Evolutionary conservation across 371 early-diverging fungal species (phyloP).

Genomic region (Saksenaea oblongispora): DNA sequence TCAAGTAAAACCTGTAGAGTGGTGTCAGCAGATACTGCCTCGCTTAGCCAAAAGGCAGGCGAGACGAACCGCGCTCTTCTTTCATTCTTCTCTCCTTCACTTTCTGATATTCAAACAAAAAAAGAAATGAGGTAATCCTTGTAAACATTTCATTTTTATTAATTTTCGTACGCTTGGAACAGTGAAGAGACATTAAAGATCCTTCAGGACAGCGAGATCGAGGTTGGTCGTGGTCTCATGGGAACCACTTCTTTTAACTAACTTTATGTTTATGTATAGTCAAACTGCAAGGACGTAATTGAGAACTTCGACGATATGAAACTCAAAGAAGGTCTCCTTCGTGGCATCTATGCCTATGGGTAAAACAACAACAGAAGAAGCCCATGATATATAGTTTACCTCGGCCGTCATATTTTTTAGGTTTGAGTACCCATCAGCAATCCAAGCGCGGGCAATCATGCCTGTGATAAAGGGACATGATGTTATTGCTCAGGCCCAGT

Average conservation of each 20-base stretch:
- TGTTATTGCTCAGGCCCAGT: conserved; percentile 96
- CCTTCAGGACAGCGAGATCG: conserved; percentile 27
- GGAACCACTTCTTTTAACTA: not conserved
- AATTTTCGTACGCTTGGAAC: too few relatives aligned
- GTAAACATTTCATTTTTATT: too few relatives aligned
- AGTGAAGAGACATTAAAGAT: conserved; percentile 29
- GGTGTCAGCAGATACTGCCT: too few relatives aligned
- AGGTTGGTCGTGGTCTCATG: conserved; percentile 8
- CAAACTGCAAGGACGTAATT: conserved; percentile 75
- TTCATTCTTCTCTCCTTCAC: too few relatives aligned
- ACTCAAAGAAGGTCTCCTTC: conserved; percentile 80
- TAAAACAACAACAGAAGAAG: conserved; percentile 40
- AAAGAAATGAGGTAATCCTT: too few relatives aligned
- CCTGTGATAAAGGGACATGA: conserved; percentile 85
- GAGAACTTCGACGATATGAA: conserved; percentile 86
- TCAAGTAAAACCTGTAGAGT: too few relatives aligned
- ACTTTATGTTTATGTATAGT: conserved; percentile 39
- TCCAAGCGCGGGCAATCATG: conserved; percentile 92
- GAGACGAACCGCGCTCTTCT: too few relatives aligned
- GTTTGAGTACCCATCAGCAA: conserved; percentile 89
- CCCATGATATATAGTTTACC: not conserved
- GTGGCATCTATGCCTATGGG: conserved; percentile 90
- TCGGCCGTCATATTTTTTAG: conserved; percentile 23
- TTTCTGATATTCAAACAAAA: too few relatives aligned
- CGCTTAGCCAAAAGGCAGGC: too few relatives aligned